Evolutionary conservation across 371 early-diverging fungal species (phyloP), one percentile per base, ranked within the genome.

Genomic region (Blakeslea trispora): DNA sequence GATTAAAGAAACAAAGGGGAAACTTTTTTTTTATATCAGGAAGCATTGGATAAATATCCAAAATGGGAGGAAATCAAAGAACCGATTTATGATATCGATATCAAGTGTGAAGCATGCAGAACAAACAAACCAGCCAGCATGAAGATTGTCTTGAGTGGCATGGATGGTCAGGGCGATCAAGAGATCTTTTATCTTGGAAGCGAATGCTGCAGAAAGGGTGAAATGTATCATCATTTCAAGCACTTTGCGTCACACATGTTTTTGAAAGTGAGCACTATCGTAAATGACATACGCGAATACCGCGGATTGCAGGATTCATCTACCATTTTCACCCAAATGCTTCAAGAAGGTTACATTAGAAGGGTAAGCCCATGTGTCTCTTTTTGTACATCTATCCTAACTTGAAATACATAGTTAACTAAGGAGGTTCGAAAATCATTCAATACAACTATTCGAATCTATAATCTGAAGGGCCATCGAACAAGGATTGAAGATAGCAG

Each of bases 221-320:
- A 58, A 32, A 39, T 55, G 54, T 66, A 61, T 51, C 66, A 66
- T 45, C 28, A 46, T 6, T 53, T 59, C 37, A 47, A 42, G 0
- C 55, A 66, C 41, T 61, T 61, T 44, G 47, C 43, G 52, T 54
- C 44, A 45, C 62, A 62, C 40, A 66, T 66, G 43, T 62, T 42
- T 45, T 9, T 37, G 14, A 41, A 52, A 44, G 48, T 64, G 23
- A 46, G 59, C 35, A 18, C 50, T 13, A 32, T 58, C 39, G 57
- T 62, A n/a, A 45, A 51, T 22, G 35, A 51, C 34, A 43, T 50
- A 21, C 52, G 52, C 32, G 28, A 44, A 28, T 7, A 28, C 50
- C 50, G 37, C 45, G 52, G 34, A 23, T 13, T 39, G 40, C 40
- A 46, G 51, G n/a, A 44, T 21, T 34, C 52, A 47, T 17, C n/a